phyloP scores from a whole-genome alignment of 2,329 filamentous ascomycete genomes.

The Alternaria sp. region DNA sequence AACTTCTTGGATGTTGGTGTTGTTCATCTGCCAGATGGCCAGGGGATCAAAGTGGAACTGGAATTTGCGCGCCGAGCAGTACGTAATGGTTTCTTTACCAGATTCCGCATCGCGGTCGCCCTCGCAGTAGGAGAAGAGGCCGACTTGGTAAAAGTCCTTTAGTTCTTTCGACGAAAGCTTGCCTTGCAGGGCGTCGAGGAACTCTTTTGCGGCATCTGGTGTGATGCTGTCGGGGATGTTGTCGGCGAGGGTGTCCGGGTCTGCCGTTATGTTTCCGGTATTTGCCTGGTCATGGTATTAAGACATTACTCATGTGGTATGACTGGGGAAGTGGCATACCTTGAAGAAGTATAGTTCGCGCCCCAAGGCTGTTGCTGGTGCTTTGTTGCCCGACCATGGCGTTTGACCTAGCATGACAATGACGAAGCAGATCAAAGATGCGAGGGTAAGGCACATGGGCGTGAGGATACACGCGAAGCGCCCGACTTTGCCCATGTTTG shows the following conservation, averaged over 20 bases:
- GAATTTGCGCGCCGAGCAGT: conserved; percentile 75
- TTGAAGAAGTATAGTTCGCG: conserved; percentile 65
- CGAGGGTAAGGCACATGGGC: conserved; percentile 83
- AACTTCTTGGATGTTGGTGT: conserved; percentile 58
- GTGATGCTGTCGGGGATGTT: conserved; percentile 38
- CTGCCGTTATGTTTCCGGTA: conserved; percentile 63
- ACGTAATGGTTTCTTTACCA: conserved; percentile 57
- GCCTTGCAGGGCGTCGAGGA: conserved; percentile 53
- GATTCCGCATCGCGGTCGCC: conserved; percentile 63
- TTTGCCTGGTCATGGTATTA: conserved; percentile 43
- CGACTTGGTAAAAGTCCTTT: conserved; percentile 79
- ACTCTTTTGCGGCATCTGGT: conserved; percentile 45
- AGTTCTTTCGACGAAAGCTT: conserved; percentile 59
- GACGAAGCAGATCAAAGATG: conserved; percentile 73
- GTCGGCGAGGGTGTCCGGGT: conserved; percentile 52
- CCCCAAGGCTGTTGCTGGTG: conserved; percentile 53
- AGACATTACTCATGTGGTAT: background rate
- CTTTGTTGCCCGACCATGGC: conserved; percentile 51
- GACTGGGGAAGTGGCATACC: conserved; percentile 60
- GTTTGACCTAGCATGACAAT: conserved; percentile 67
- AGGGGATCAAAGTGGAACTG: conserved; percentile 80
- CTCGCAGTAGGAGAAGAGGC: conserved; percentile 87
- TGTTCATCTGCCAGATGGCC: conserved; percentile 69
- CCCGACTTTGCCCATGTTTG: conserved; percentile 74
- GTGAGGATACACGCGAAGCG: conserved; percentile 86